These are phyloP conservation scores for Magnolia sinica DNA, from an alignment of 164 flowering plant species.

Conservation along the genomic window DNA sequence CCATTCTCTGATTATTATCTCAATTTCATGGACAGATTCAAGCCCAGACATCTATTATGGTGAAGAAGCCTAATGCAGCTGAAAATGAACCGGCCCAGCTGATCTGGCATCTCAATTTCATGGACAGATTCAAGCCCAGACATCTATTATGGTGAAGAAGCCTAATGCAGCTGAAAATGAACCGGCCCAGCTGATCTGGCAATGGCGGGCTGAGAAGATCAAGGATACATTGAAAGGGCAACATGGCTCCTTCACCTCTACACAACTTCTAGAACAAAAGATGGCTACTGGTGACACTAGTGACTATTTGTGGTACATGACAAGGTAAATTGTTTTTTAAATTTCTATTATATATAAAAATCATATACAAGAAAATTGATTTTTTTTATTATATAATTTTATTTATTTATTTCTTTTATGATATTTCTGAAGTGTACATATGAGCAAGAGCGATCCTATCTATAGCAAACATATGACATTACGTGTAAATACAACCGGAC, in stretches of 20 bases:
- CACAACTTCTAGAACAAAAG: conserved; percentile 53
- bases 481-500: conserved; percentile 54
- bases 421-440: conserved; percentile 22
- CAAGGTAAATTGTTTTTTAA: conserved; percentile 35
- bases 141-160: conserved; percentile 39
- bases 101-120: conserved; percentile 28
- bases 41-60: conserved; percentile 46
- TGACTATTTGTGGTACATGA: conserved; percentile 85
- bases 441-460: conserved; percentile 28
- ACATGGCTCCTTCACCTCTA: conserved; percentile 21
- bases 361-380: too few species aligned
- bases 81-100: conserved; percentile 33
- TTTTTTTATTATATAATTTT: too few species aligned
- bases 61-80: conserved; percentile 32
- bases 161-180: conserved; percentile 31
- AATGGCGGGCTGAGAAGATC: conserved; percentile 49
- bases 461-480: conserved; percentile 38
- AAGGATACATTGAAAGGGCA: conserved; percentile 25
- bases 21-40: conserved; percentile 27
- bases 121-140: conserved; percentile 45
- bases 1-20: too few species aligned
- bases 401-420: not conserved
- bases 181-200: conserved; percentile 41
- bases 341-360: not conserved
- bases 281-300: conserved; percentile 34